Evolutionary conservation across 495 filamentous ascomycete species (phyloP).

Genomic region (Parathielavia hyrcaniae): DNA sequence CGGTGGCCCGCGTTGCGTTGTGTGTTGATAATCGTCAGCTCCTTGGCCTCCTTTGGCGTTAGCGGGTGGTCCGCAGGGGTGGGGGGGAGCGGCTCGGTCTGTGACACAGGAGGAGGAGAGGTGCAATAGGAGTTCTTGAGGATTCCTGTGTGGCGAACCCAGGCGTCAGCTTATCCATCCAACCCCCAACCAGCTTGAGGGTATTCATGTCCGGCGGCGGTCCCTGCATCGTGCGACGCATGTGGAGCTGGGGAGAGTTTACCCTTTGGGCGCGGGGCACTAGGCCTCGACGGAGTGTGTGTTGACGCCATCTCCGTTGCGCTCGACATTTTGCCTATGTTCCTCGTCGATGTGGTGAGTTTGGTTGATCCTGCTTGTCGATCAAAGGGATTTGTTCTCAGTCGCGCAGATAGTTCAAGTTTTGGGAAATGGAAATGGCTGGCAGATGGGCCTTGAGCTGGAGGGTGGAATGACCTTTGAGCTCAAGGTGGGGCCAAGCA

Average conservation of each 20-base stretch:
- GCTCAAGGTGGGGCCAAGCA: background rate
- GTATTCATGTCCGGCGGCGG: too few relatives aligned
- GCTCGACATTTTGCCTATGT: conserved; percentile 33
- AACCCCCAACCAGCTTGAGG: too few relatives aligned
- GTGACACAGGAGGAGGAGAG: conserved; percentile 49
- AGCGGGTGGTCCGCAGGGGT: conserved; percentile 28
- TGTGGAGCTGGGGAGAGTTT: conserved; percentile 23
- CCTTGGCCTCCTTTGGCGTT: conserved; percentile 60
- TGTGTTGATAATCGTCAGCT: conserved; percentile 88
- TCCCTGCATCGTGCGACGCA: too few relatives aligned
- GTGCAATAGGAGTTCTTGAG: conserved; percentile 79
- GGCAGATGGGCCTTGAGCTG: background rate
- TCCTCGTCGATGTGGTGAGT: background rate
- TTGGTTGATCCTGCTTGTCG: background rate
- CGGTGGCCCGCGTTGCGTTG: conserved; percentile 88
- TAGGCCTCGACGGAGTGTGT: conserved; percentile 41
- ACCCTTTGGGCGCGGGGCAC: conserved; percentile 72
- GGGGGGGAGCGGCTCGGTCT: conserved; percentile 37
- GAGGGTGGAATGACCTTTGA: conserved; percentile 4
- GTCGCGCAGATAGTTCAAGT: background rate
- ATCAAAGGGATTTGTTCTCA: background rate
- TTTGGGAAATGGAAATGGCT: background rate
- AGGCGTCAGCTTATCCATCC: background rate
- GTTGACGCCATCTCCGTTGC: conserved; percentile 26
- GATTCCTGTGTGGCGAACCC: conserved; percentile 57